These are phyloP conservation scores for Claviceps monticola DNA, from an alignment of 2,329 filamentous ascomycete genomes.

Conservation along the genomic window DNA sequence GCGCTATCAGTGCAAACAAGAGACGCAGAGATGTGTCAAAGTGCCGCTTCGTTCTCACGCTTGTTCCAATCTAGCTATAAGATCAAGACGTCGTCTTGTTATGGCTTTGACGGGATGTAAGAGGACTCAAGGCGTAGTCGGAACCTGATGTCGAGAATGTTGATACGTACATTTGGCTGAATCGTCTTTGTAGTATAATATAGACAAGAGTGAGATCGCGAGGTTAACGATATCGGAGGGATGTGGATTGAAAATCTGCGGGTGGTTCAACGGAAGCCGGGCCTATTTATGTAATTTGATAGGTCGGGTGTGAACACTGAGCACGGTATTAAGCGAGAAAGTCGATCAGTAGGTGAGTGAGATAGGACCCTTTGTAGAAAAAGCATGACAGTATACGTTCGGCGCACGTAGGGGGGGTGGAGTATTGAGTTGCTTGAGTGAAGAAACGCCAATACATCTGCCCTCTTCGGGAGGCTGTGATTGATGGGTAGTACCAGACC, in stretches of 20 bases:
- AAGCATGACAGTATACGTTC: background rate
- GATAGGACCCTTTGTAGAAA: background rate
- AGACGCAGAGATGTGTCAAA: constrained; percentile 1
- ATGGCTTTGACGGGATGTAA: background rate
- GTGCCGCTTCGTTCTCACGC: background rate
- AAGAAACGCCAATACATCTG: constrained; percentile 1
- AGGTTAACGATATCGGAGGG: too few species aligned
- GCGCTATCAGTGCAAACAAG: constrained; percentile 2
- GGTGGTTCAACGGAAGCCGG: background rate
- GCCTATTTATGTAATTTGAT: background rate
- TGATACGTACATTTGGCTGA: background rate
- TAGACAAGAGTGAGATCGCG: too few species aligned
- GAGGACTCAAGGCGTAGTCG: background rate
- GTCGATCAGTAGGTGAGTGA: too few species aligned
- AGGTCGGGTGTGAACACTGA: background rate
- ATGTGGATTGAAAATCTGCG: background rate
- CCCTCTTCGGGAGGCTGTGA: constrained; percentile 3
- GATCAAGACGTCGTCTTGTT: background rate
- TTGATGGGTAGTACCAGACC: constrained; percentile 1
- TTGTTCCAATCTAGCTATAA: background rate
- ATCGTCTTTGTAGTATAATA: too few species aligned
- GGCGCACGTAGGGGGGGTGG: background rate
- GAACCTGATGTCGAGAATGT: background rate
- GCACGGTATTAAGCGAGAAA: too few species aligned
- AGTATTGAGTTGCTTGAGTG: background rate